These are phyloP conservation scores for Lactuca saligna DNA, from an alignment of 129 eudicot genomes.

Conservation along the genomic window DNA sequence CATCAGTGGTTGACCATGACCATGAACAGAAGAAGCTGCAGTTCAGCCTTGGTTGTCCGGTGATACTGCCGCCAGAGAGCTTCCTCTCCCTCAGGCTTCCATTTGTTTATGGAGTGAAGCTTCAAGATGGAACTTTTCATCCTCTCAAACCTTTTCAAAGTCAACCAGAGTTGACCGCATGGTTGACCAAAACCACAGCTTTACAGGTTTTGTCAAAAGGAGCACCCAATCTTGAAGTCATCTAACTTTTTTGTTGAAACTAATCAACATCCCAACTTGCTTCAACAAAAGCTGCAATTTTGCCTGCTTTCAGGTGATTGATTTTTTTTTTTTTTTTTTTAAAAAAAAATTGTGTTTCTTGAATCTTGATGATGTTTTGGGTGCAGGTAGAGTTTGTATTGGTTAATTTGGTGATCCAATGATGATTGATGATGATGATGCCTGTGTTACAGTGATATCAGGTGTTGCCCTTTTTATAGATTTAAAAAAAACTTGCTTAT, in stretches of 20 bases:
- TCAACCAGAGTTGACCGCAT: constrained; percentile 84
- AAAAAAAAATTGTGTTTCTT: neutral
- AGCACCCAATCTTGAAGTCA: constrained; percentile 40
- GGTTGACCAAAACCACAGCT: constrained; percentile 65
- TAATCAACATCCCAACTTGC: constrained; percentile 1
- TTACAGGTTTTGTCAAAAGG: constrained; percentile 60
- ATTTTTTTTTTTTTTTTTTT: too few species aligned
- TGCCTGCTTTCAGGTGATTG: constrained; percentile 36
- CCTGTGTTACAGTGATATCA: constrained; percentile 31
- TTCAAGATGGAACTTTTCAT: constrained; percentile 58
- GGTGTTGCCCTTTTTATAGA: constrained; percentile 18
- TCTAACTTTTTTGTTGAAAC: constrained; percentile 11
- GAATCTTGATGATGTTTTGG: constrained; percentile 8
- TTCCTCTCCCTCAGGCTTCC: constrained; percentile 90
- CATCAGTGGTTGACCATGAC: constrained; percentile 48
- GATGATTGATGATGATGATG: constrained; percentile 30
- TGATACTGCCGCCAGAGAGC: constrained; percentile 92
- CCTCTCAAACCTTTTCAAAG: constrained; percentile 75
- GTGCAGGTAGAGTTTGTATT: constrained; percentile 28
- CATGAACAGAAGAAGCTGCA: constrained; percentile 60
- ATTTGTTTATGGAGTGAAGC: constrained; percentile 71
- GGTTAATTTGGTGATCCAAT: constrained; percentile 16
- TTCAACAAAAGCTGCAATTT: constrained; percentile 20
- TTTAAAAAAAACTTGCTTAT: too few species aligned
- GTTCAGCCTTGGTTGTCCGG: constrained; percentile 71